Percentiles rank a stretch among this genome's conserved stretches.
Evolutionary conservation across 2,329 filamentous ascomycete species (phyloP).

Genomic region (Rhynchosporium secalis): DNA sequence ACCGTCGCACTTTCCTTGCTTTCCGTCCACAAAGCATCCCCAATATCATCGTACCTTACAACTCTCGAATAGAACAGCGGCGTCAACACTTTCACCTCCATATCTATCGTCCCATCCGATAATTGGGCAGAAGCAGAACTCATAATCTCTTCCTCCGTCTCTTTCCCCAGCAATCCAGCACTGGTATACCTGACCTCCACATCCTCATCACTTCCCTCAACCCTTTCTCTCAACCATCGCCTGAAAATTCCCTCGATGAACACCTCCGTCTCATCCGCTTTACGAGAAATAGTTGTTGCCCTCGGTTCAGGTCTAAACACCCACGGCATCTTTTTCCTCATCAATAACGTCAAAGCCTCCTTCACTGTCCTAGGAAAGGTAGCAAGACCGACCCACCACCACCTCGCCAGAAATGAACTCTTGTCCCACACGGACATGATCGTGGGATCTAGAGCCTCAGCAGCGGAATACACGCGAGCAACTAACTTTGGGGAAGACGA

Average conservation of each 20-base stretch:
- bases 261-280: slow-evolving; percentile 52
- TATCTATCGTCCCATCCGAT: slow-evolving; percentile 27
- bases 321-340: slow-evolving; percentile 57
- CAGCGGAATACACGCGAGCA: slow-evolving; percentile 58
- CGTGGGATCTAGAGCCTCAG: slow-evolving; percentile 50
- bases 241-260: slow-evolving; percentile 50
- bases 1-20: slow-evolving; percentile 18
- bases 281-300: slow-evolving; percentile 54
- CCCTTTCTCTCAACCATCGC: slow-evolving; percentile 50
- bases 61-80: slow-evolving; percentile 69
- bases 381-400: slow-evolving; percentile 68
- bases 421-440: slow-evolving; percentile 47
- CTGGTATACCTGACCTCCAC: slow-evolving; percentile 56
- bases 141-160: slow-evolving; percentile 43
- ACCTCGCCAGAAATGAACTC: slow-evolving; percentile 50
- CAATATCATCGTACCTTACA: slow-evolving; percentile 51
- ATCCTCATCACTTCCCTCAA: slow-evolving; percentile 47
- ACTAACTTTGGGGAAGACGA: slow-evolving; percentile 56
- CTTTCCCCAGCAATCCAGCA: slow-evolving; percentile 44
- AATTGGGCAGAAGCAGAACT: slow-evolving; percentile 38
- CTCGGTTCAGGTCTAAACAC: slow-evolving; percentile 66
- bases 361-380: slow-evolving; percentile 66
- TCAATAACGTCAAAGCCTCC: slow-evolving; percentile 60
- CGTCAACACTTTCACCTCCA: slow-evolving; percentile 57
- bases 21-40: slow-evolving; percentile 18